phyloP scores from a whole-genome alignment of 306 rosid species.

The Parietaria judaica region DNA sequence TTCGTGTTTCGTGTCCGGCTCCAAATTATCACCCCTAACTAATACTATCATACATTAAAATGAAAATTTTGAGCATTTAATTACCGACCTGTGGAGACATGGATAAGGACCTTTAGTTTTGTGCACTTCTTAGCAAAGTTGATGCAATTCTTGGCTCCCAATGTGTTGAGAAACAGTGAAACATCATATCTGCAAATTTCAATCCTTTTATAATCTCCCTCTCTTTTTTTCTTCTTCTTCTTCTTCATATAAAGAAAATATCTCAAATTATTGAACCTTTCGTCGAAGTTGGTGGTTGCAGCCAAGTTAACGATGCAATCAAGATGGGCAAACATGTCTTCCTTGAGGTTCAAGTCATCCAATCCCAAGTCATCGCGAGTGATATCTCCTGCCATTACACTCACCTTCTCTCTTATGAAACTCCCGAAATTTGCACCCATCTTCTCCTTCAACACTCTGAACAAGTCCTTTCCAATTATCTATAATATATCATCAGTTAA shows the following conservation, averaged over 20 bases:
- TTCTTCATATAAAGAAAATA: not conserved
- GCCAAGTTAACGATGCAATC: slow-evolving; percentile 28
- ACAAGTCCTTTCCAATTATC: slow-evolving; percentile 27
- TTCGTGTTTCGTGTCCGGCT: too few relatives aligned
- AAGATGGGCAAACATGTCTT: slow-evolving; percentile 14
- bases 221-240: too few relatives aligned
- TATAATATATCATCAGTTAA: not conserved
- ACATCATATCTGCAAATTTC: not conserved
- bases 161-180: not conserved
- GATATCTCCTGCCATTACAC: slow-evolving; percentile 26
- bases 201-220: not conserved
- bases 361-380: slow-evolving; percentile 20
- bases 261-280: slow-evolving; percentile 16
- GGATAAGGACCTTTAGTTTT: not conserved
- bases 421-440: slow-evolving; percentile 20
- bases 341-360: slow-evolving; percentile 13
- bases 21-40: too few relatives aligned
- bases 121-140: not conserved
- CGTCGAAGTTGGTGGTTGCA: slow-evolving; percentile 37
- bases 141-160: not conserved
- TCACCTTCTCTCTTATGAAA: slow-evolving; percentile 23
- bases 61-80: too few relatives aligned
- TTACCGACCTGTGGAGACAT: not conserved
- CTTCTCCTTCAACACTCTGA: slow-evolving; percentile 8
- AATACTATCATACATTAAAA: too few relatives aligned